Evolutionary conservation across 169 alveolate genomes (phyloP).

Genomic region (Theileria parva): DNA sequence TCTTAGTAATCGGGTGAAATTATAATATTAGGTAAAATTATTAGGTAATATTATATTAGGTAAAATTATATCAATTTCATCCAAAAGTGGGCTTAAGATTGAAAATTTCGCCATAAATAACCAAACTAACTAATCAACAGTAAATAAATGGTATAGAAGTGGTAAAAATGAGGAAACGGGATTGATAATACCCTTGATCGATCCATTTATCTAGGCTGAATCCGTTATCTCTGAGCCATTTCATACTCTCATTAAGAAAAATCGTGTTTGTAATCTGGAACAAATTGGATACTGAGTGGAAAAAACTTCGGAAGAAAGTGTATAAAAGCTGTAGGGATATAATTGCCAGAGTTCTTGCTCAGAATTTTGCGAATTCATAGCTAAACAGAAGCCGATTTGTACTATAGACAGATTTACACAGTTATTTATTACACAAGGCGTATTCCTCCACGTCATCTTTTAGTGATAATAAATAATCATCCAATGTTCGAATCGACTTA

Average conservation of each 20-base stretch:
- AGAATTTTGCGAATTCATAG: conserved; percentile 19
- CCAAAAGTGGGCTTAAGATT: too few species aligned
- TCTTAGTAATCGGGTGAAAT: not conserved
- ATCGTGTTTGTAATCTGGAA: conserved; percentile 27
- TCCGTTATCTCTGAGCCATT: conserved; percentile 53
- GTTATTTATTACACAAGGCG: conserved; percentile 22
- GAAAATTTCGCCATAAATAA: not conserved
- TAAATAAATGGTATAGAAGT: too few species aligned
- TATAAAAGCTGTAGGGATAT: conserved; percentile 68
- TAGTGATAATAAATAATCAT: conserved; percentile 22
- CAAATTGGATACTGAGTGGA: not conserved
- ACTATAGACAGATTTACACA: conserved; percentile 35
- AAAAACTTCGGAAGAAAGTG: conserved; percentile 41
- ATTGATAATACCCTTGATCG: conserved; percentile 39
- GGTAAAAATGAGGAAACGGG: not conserved
- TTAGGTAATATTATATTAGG: too few species aligned
- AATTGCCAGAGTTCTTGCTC: conserved; percentile 47
- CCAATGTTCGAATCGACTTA: conserved; percentile 6
- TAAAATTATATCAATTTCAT: too few species aligned
- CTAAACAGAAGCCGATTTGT: conserved; percentile 70
- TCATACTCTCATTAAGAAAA: conserved; percentile 31
- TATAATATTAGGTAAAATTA: too few species aligned
- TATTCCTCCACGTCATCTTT: conserved; percentile 28
- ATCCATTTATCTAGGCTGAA: conserved; percentile 56
- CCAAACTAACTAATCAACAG: not conserved